These are phyloP conservation scores for Tubosaeta sp. DNA, from an alignment of 768 basidiomycete species.

Conservation along the genomic window DNA sequence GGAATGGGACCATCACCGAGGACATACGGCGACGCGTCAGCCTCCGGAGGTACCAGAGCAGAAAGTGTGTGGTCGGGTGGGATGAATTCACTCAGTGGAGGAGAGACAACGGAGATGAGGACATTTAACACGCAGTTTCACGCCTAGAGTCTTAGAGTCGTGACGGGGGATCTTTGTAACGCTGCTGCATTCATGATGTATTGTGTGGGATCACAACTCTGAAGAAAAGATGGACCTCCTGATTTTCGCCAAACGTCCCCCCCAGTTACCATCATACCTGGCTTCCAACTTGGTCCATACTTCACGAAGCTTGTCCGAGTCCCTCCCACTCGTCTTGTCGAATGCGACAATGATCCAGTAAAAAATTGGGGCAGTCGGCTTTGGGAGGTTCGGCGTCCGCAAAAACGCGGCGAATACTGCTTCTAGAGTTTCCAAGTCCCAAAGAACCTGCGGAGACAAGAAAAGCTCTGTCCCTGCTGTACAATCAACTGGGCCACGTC, in stretches of 20 bases:
- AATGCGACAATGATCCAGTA: constrained; percentile 71
- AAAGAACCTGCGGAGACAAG: constrained; percentile 26
- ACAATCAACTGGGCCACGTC: constrained; percentile 23
- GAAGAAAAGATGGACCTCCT: constrained; percentile 35
- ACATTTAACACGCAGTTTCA: constrained; percentile 22
- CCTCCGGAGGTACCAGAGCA: constrained; percentile 81
- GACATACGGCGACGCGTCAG: constrained; percentile 71
- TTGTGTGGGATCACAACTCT: background rate
- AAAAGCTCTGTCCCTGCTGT: constrained; percentile 3
- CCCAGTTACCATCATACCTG: constrained; percentile 46
- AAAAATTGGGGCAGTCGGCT: constrained; percentile 44
- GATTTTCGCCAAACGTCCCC: constrained; percentile 43
- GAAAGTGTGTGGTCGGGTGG: constrained; percentile 62
- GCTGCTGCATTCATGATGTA: constrained; percentile 8
- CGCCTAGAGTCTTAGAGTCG: background rate
- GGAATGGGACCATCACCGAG: constrained; percentile 77
- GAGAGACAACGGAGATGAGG: constrained; percentile 39
- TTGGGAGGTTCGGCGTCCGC: constrained; percentile 41
- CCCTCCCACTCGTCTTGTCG: constrained; percentile 51
- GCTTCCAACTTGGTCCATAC: constrained; percentile 56
- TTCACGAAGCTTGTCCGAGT: constrained; percentile 45
- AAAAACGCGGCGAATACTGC: constrained; percentile 61
- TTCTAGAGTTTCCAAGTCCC: constrained; percentile 57
- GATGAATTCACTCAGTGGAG: constrained; percentile 79
- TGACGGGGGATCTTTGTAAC: constrained; percentile 4